Percentiles rank a stretch among this genome's conserved stretches.
phyloP scores from a whole-genome alignment of 371 early-diverging fungal species.

The Apophysomyces elegans region DNA sequence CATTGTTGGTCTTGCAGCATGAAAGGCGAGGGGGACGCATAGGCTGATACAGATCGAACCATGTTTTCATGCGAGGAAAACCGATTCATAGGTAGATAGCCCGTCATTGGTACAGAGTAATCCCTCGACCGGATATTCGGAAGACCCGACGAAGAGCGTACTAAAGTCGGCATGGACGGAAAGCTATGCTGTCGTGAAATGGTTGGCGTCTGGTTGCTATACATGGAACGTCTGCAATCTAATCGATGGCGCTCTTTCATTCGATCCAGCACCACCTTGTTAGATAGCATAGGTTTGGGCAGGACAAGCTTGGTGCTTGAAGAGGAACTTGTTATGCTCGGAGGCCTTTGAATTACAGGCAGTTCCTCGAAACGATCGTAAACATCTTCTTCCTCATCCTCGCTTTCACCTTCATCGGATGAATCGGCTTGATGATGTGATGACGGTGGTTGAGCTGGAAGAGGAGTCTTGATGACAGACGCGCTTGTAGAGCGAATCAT shows the following conservation, averaged over 20 bases:
- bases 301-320: background rate
- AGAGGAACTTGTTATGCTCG: background rate
- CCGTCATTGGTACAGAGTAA: background rate
- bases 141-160: background rate
- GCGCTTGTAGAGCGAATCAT: background rate
- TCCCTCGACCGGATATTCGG: background rate
- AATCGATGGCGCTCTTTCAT: conserved; percentile 8
- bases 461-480: background rate
- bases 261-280: conserved; percentile 6
- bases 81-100: conserved; percentile 2
- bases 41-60: background rate
- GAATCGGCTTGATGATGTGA: conserved; percentile 7
- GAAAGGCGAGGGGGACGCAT: background rate
- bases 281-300: background rate
- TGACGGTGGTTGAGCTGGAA: conserved; percentile 1
- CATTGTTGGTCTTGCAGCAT: background rate
- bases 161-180: background rate
- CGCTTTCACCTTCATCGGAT: background rate
- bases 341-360: background rate
- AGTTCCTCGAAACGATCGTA: background rate
- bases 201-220: background rate
- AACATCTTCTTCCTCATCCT: background rate
- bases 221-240: background rate
- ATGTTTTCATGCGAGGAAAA: background rate
- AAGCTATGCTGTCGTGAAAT: conserved; percentile 6